Percentiles rank a stretch among this genome's conserved stretches.
These are phyloP conservation scores for Echinochloa phyllopogon DNA, from an alignment of 176 grass and related monocot genomes.

Conservation along the genomic window DNA sequence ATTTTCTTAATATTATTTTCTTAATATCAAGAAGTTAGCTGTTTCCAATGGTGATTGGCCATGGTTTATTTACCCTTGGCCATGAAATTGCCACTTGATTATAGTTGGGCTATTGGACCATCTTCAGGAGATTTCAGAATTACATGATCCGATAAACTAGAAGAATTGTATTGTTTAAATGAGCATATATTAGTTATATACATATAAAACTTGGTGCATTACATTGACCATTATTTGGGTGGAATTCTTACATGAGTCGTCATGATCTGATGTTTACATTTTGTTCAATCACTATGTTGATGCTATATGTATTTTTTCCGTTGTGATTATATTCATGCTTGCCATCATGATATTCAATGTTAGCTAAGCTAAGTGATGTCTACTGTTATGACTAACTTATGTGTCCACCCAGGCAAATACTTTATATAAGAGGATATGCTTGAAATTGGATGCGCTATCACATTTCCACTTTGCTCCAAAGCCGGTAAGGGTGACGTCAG, in stretches of 20 bases:
- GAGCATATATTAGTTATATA: constrained; percentile 14
- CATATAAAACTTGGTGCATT: neutral
- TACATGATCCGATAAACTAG: neutral
- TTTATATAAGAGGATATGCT: constrained; percentile 84
- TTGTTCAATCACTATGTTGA: constrained; percentile 12
- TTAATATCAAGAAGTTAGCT: neutral
- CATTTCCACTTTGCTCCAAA: constrained; percentile 99
- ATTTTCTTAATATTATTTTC: constrained; percentile 20
- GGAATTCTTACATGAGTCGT: constrained; percentile 8
- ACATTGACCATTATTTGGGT: neutral
- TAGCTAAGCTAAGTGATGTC: neutral
- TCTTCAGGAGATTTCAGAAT: neutral
- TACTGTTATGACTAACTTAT: constrained; percentile 17
- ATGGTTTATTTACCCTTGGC: too few relatives aligned
- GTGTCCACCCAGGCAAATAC: constrained; percentile 57
- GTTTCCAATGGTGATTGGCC: neutral
- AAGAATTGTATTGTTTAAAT: constrained; percentile 22
- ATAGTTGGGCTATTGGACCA: neutral
- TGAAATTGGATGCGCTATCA: constrained; percentile 86
- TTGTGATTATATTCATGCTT: neutral
- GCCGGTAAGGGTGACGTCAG: constrained; percentile 57
- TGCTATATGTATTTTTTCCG: constrained; percentile 19
- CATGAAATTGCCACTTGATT: constrained; percentile 8
- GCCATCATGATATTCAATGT: neutral
- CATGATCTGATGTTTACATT: constrained; percentile 3